These are phyloP conservation scores for Begonia masoniana DNA, from an alignment of 306 rosid genomes.

Conservation along the genomic window DNA sequence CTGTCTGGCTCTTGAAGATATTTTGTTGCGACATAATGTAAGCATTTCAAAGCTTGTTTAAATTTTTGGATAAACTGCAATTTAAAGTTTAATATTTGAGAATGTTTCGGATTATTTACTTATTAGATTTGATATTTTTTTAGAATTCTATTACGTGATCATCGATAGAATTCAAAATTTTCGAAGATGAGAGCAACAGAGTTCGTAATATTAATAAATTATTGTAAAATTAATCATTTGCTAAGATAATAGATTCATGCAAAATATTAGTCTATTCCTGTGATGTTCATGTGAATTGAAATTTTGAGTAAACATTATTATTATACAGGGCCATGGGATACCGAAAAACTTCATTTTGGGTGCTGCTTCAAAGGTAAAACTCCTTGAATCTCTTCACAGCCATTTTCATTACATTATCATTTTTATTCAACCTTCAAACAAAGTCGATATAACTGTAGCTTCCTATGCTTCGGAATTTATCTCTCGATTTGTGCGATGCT, in stretches of 20 bases:
- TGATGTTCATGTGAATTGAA: not conserved
- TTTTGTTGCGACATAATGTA: slow-evolving; percentile 72
- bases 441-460: slow-evolving; percentile 16
- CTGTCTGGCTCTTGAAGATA: slow-evolving; percentile 77
- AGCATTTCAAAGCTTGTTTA: slow-evolving; percentile 11
- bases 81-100: too few species aligned
- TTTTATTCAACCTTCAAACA: not conserved
- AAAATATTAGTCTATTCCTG: too few species aligned
- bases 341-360: slow-evolving; percentile 35
- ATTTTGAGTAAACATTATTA: not conserved
- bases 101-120: not conserved
- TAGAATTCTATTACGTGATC: too few species aligned
- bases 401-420: not conserved
- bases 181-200: not conserved
- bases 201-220: too few species aligned
- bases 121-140: too few species aligned
- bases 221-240: too few species aligned
- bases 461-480: slow-evolving; percentile 58
- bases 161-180: not conserved
- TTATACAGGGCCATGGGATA: slow-evolving; percentile 59
- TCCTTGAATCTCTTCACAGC: not conserved
- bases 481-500: slow-evolving; percentile 75
- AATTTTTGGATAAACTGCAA: not conserved
- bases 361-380: slow-evolving; percentile 49
- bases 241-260: too few species aligned